Conservation (phyloP, 306 rosid species). For the Betula pendula region DNA sequence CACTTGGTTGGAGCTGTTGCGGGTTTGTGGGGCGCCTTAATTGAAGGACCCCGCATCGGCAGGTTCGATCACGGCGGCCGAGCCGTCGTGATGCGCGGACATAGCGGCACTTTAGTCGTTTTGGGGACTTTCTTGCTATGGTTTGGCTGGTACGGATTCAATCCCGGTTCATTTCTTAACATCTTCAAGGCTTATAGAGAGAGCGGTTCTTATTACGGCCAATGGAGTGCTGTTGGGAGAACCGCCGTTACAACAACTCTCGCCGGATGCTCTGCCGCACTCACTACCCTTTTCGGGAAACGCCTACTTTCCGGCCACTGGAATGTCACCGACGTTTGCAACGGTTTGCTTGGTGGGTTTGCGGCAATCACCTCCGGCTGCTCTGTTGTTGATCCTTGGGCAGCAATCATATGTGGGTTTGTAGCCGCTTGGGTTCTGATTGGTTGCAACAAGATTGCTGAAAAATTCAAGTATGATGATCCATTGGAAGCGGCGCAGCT, state of each 20-base stretch:
- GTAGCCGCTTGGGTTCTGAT: slow-evolving; percentile 59
- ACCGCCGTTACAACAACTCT: slow-evolving; percentile 88
- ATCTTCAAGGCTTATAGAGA: slow-evolving; percentile 43
- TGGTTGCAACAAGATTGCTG: slow-evolving; percentile 49
- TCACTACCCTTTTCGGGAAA: slow-evolving; percentile 83
- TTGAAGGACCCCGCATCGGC: slow-evolving; percentile 87
- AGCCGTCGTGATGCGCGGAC: slow-evolving; percentile 54
- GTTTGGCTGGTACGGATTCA: slow-evolving; percentile 98
- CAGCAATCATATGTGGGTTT: slow-evolving; percentile 63
- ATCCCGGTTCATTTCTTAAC: slow-evolving; percentile 80
- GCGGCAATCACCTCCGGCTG: slow-evolving; percentile 63
- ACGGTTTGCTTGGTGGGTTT: slow-evolving; percentile 63
- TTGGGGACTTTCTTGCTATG: slow-evolving; percentile 83
- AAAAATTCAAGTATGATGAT: slow-evolving; percentile 50
- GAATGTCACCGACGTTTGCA: slow-evolving; percentile 61
- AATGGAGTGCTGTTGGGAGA: slow-evolving; percentile 89
- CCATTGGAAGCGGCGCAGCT: slow-evolving; percentile 65
- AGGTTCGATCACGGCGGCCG: slow-evolving; percentile 67
- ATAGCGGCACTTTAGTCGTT: slow-evolving; percentile 69
- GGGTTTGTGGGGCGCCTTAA: slow-evolving; percentile 76
- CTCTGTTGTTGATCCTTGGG: slow-evolving; percentile 65
- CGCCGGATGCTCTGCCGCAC: slow-evolving; percentile 77
- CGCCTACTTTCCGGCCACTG: slow-evolving; percentile 73
- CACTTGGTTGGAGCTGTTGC: slow-evolving; percentile 68
- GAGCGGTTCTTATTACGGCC: slow-evolving; percentile 59